Evolutionary conservation across 805 yeast genomes (phyloP).

Genomic region (Candida patagonica): DNA sequence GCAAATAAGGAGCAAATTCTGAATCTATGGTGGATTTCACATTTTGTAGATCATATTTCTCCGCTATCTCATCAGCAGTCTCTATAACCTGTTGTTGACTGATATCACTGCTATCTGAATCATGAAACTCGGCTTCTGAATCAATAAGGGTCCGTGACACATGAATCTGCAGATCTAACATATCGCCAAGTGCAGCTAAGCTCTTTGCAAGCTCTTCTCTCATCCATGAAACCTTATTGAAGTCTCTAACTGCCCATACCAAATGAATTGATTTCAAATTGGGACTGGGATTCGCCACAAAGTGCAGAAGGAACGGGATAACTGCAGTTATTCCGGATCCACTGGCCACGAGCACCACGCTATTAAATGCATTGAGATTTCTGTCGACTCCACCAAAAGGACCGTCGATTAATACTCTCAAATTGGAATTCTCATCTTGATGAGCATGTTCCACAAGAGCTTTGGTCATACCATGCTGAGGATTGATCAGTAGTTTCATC

Average conservation of each 20-base stretch:
- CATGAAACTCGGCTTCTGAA: not conserved
- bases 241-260: conserved; percentile 12
- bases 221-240: conserved; percentile 9
- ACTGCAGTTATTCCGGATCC: conserved; percentile 38
- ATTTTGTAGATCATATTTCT: too few relatives aligned
- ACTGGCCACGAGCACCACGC: conserved; percentile 31
- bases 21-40: not conserved
- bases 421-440: conserved; percentile 2
- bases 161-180: not conserved
- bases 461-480: conserved; percentile 13
- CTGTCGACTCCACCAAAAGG: conserved; percentile 40
- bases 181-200: not conserved
- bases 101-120: not conserved
- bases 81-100: not conserved
- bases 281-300: not conserved
- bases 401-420: conserved; percentile 34
- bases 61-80: not conserved
- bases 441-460: conserved; percentile 9
- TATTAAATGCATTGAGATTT: conserved; percentile 35
- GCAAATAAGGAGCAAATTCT: not conserved
- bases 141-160: too few relatives aligned
- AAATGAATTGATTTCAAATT: conserved; percentile 6
- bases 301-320: conserved; percentile 9
- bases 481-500: conserved; percentile 33
- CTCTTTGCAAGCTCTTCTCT: conserved; percentile 5